Evolutionary conservation across 129 eudicot species (phyloP).

Genomic region (Lactuca saligna): DNA sequence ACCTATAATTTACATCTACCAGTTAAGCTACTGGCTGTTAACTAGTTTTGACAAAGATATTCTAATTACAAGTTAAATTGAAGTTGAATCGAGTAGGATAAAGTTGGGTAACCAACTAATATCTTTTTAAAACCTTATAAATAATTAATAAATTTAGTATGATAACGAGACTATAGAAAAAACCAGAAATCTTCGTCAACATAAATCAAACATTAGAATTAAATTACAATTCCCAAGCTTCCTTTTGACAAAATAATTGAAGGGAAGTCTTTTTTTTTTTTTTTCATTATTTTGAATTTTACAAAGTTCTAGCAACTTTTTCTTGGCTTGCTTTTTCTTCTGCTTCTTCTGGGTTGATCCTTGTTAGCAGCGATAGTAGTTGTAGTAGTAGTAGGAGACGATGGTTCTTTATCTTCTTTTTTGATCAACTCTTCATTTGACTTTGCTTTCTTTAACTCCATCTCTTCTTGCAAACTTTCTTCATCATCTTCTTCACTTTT

Average conservation of each 20-base stretch:
- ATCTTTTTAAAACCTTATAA: neutral
- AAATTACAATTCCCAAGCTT: conserved; percentile 26
- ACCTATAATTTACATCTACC: too few species aligned
- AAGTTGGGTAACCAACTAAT: neutral
- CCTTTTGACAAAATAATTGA: conserved; percentile 23
- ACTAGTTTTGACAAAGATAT: too few species aligned
- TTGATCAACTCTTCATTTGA: conserved; percentile 34
- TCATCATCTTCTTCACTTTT: conserved; percentile 34
- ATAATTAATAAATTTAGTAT: too few species aligned
- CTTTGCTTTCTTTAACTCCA: conserved; percentile 40
- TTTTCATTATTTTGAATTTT: neutral
- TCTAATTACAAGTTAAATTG: too few species aligned
- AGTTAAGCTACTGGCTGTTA: too few species aligned
- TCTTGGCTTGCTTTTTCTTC: conserved; percentile 64
- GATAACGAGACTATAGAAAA: neutral
- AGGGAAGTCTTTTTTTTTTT: neutral
- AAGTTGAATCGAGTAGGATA: neutral
- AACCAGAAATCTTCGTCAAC: conserved; percentile 4
- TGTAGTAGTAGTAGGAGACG: neutral
- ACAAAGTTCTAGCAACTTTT: conserved; percentile 49
- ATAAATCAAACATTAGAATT: conserved; percentile 12
- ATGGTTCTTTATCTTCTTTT: conserved; percentile 36
- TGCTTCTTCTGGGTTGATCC: conserved; percentile 51
- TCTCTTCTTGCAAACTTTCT: conserved; percentile 30
- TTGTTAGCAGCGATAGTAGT: conserved; percentile 4